Conservation (phyloP, 495 filamentous ascomycete species). For the Aspergillus carlsbadensis region DNA sequence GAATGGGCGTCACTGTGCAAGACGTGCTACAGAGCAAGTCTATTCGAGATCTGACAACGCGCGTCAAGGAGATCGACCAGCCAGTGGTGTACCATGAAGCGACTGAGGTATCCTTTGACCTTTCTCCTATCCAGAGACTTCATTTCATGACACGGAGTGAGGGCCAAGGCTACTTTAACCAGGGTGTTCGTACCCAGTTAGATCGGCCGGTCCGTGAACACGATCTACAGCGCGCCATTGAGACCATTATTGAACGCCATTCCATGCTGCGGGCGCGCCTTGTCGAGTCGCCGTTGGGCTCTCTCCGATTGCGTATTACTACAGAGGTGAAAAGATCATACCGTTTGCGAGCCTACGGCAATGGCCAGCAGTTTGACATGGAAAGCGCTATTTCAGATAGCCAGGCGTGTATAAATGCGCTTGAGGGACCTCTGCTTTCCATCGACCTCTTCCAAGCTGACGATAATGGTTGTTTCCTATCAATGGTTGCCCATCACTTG, state of each 20-base stretch:
- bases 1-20: constrained; percentile 55
- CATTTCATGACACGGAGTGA: constrained; percentile 60
- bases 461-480: constrained; percentile 51
- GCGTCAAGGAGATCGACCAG: constrained; percentile 30
- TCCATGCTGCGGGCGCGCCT: constrained; percentile 76
- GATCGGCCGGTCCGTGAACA: constrained; percentile 45
- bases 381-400: constrained; percentile 35
- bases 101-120: constrained; percentile 52
- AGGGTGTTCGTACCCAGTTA: constrained; percentile 62
- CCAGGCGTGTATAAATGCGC: constrained; percentile 44
- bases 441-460: constrained; percentile 50
- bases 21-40: constrained; percentile 49
- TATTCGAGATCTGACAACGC: constrained; percentile 40
- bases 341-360: constrained; percentile 27
- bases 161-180: constrained; percentile 69
- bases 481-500: constrained; percentile 65
- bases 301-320: constrained; percentile 39
- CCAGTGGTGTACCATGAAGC: constrained; percentile 37
- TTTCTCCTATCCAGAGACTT: constrained; percentile 70
- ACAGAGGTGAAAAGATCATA: constrained; percentile 39
- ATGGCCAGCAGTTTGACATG: constrained; percentile 23
- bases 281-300: constrained; percentile 24
- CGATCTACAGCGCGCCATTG: constrained; percentile 52
- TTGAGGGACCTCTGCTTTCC: constrained; percentile 43
- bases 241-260: constrained; percentile 60